Evolutionary conservation across 1,284 basidiomycete species (phyloP).

Genomic region (Agroathelia rolfsii): DNA sequence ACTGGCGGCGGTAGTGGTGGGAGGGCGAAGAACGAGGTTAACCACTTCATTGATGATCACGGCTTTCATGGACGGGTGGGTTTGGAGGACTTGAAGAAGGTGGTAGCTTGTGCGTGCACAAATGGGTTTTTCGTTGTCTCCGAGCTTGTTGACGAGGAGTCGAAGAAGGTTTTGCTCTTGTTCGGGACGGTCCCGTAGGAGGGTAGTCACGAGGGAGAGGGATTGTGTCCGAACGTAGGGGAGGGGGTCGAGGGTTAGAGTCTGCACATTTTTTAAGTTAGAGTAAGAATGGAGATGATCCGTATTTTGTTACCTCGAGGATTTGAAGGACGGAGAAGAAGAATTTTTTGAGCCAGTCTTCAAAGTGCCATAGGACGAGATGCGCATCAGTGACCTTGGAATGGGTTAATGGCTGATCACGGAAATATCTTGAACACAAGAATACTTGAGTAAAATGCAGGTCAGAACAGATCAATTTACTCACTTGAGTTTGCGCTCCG

Average conservation of each 20-base stretch:
- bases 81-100: conserved; percentile 81
- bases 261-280: conserved; percentile 35
- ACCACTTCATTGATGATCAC: conserved; percentile 86
- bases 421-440: conserved; percentile 61
- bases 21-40: conserved; percentile 63
- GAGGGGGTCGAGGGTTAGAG: conserved; percentile 79
- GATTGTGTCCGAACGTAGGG: conserved; percentile 83
- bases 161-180: conserved; percentile 95
- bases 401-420: conserved; percentile 79
- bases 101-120: conserved; percentile 88
- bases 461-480: conserved; percentile 16
- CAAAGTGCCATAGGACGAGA: conserved; percentile 82
- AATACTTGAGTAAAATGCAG: conserved; percentile 6
- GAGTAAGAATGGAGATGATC: conserved; percentile 6
- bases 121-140: conserved; percentile 83
- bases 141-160: conserved; percentile 91
- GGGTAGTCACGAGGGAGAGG: conserved; percentile 63
- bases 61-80: conserved; percentile 90
- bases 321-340: conserved; percentile 90
- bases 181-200: conserved; percentile 87
- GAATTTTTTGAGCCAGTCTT: conserved; percentile 96
- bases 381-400: conserved; percentile 64
- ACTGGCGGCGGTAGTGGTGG: conserved; percentile 32
- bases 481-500: conserved; percentile 74
- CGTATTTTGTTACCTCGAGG: conserved; percentile 58